Evolutionary conservation across 345 rosid genomes (phyloP).

Genomic region (Bretschneidera sinensis): DNA sequence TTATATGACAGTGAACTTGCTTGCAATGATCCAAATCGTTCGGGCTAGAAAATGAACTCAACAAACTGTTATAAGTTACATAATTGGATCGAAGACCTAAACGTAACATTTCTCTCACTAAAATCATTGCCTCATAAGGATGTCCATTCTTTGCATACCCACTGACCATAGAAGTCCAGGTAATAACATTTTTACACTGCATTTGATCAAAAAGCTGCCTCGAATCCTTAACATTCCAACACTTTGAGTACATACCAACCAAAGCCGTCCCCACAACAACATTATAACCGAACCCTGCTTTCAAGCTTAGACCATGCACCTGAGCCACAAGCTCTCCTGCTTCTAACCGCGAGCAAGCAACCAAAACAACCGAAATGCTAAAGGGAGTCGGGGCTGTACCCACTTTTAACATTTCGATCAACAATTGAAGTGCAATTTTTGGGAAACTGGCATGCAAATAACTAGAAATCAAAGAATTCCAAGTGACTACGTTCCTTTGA

Average conservation of each 20-base stretch:
- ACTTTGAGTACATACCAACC: constrained; percentile 31
- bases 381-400: constrained; percentile 14
- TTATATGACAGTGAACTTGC: constrained; percentile 36
- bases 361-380: constrained; percentile 19
- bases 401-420: constrained; percentile 15
- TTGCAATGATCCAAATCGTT: constrained; percentile 21
- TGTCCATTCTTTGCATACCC: constrained; percentile 21
- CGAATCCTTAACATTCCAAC: constrained; percentile 18
- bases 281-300: constrained; percentile 20
- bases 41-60: constrained; percentile 26
- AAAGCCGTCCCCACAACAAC: constrained; percentile 31
- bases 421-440: constrained; percentile 14
- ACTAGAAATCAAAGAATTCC: constrained; percentile 34
- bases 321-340: constrained; percentile 23
- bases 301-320: constrained; percentile 30
- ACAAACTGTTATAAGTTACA: constrained; percentile 26
- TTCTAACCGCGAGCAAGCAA: constrained; percentile 28
- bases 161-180: constrained; percentile 34
- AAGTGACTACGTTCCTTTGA: constrained; percentile 25
- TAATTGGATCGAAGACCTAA: too few species aligned
- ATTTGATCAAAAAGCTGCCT: constrained; percentile 20
- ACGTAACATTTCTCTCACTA: too few species aligned
- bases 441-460: constrained; percentile 20
- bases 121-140: constrained; percentile 28
- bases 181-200: constrained; percentile 23